Evolutionary conservation across 306 rosid species (phyloP).

Genomic region (Senna siamea): DNA sequence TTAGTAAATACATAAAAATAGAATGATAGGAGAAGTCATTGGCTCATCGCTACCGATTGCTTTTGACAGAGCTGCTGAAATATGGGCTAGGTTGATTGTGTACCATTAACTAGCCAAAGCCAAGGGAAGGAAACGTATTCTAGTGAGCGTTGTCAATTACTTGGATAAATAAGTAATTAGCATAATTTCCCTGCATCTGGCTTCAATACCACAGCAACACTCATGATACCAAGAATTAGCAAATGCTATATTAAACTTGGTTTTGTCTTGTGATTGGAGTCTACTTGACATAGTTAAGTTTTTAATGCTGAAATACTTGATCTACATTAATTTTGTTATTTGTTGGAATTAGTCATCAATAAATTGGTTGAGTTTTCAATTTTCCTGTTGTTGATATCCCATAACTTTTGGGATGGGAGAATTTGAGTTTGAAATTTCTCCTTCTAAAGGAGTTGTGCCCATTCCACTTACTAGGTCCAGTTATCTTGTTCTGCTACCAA

Average conservation of each 20-base stretch:
- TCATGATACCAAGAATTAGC: not conserved
- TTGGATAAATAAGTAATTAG: not conserved
- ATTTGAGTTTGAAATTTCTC: not conserved
- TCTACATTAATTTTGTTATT: not conserved
- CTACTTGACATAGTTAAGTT: not conserved
- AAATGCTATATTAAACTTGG: not conserved
- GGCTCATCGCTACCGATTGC: not conserved
- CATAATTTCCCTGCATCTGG: not conserved
- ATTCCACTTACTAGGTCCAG: not conserved
- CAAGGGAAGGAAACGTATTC: not conserved
- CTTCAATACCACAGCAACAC: not conserved
- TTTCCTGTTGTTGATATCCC: slow-evolving; percentile 5
- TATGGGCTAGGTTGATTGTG: not conserved
- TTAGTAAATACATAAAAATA: not conserved
- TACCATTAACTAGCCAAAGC: not conserved
- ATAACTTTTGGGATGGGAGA: slow-evolving; percentile 14
- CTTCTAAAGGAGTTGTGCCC: not conserved
- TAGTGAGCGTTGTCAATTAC: not conserved
- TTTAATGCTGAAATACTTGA: not conserved
- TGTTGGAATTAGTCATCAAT: not conserved
- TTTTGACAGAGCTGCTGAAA: not conserved
- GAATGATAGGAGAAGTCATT: slow-evolving; percentile 3
- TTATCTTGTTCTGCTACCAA: not conserved
- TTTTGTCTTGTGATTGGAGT: not conserved
- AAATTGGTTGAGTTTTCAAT: slow-evolving; percentile 7